phyloP scores from a whole-genome alignment of 805 yeast species.

The Ogataea paraovalis region DNA sequence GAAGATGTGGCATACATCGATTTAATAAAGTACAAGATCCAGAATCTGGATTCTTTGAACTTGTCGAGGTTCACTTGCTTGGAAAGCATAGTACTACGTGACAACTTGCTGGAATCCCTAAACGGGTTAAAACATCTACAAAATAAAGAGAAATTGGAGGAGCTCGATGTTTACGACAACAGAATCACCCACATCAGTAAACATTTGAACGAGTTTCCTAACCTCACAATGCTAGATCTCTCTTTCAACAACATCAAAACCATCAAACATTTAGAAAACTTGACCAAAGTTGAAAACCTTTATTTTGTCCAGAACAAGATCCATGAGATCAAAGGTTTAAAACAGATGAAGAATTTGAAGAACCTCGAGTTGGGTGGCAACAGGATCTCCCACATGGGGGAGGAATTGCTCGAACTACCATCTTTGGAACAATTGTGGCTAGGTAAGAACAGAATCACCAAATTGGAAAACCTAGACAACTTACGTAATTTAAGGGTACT shows the following conservation, averaged over 20 bases:
- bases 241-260: constrained; percentile 87
- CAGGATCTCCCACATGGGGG: constrained; percentile 52
- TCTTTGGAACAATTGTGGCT: constrained; percentile 80
- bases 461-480: constrained; percentile 56
- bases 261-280: constrained; percentile 69
- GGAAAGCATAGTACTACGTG: constrained; percentile 68
- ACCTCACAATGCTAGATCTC: constrained; percentile 64
- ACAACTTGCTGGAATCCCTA: constrained; percentile 74
- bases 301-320: constrained; percentile 90
- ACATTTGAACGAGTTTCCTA: constrained; percentile 54
- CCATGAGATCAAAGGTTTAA: constrained; percentile 62
- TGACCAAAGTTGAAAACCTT: constrained; percentile 60
- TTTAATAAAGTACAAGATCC: constrained; percentile 65
- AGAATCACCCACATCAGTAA: constrained; percentile 81
- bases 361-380: constrained; percentile 93
- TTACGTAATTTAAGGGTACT: constrained; percentile 65
- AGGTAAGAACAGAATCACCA: constrained; percentile 77
- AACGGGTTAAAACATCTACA: constrained; percentile 58
- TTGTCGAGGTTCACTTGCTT: constrained; percentile 54
- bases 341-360: constrained; percentile 49
- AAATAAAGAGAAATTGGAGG: constrained; percentile 55
- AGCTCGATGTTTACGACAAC: constrained; percentile 89
- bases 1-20: constrained; percentile 60
- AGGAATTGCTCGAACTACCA: constrained; percentile 50
- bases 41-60: constrained; percentile 56